Evolutionary conservation across 805 yeast species (phyloP), one percentile per base, ranked within the genome.

Genomic region (Candida piceae): DNA sequence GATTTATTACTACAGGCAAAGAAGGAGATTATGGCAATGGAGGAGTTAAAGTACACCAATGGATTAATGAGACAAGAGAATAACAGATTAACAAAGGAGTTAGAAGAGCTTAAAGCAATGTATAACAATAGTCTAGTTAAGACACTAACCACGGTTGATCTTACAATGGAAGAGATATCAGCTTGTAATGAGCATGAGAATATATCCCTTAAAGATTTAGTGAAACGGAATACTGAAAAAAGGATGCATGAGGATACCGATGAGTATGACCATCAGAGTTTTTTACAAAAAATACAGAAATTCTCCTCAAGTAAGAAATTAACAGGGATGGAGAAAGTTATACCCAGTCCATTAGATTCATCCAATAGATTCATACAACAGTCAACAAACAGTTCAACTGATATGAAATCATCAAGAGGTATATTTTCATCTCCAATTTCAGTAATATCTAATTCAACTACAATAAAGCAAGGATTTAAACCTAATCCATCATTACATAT

Each of bases 1-100:
- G 40, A 44, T 16, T 30, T 46, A n/a, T 26, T 46, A 11, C 27
- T 29, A 19, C 41, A 36, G 4, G 50, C 50, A 2, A 44, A 39
- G 26, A 39, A 30, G 10, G 48, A 44, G 18, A 31, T 46, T 11
- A 18, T 25, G 10, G 23, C 26, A n/a, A 31, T 39, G 26, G 44
- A 41, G 20, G 28, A 29, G 4, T 30, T 44, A 12, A 33, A 41
- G 17, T n/a, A 17, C 7, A 31, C 27, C 9, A 27, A 26, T 28
- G 29, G 32, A 20, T n/a, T 25, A 4, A 23, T 37, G 13, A 29
- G 19, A 21, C 27, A 33, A 11, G 30, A 16, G 3, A 40, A 40
- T 29, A 4, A 9, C 1, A 31, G 29, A 16, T 24, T 40, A n/a
- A 23, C 17, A 13, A 28, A 32, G 9, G 38, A 36, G 5, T 2